These are phyloP conservation scores for Cynara cardunculus DNA, from an alignment of 129 eudicot genomes.

Conservation along the genomic window DNA sequence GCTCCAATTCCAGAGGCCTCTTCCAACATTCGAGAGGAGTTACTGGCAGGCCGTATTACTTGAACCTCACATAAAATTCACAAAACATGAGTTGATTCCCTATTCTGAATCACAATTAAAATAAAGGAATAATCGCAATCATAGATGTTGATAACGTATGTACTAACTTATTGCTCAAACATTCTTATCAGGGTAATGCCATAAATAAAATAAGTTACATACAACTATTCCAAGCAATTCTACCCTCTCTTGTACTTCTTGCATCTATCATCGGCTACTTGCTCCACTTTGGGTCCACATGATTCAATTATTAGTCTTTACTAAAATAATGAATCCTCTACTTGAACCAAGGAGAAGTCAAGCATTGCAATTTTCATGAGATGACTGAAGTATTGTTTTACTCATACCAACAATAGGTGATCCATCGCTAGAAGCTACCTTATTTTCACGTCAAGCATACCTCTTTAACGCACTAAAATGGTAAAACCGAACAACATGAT, in stretches of 20 bases:
- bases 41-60: conserved; percentile 89
- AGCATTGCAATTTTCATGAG: too few relatives aligned
- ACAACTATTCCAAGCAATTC: conserved; percentile 96
- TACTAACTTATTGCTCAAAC: conserved; percentile 1
- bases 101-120: conserved; percentile 48
- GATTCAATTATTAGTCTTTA: too few relatives aligned
- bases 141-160: not conserved
- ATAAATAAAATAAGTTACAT: conserved; percentile 25
- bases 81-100: conserved; percentile 88
- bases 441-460: too few relatives aligned
- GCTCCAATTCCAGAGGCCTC: conserved; percentile 73
- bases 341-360: too few relatives aligned
- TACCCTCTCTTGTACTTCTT: conserved; percentile 89
- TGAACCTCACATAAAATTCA: conserved; percentile 90
- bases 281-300: too few relatives aligned
- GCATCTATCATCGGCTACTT: too few relatives aligned
- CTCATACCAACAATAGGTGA: too few relatives aligned
- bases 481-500: too few relatives aligned
- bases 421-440: too few relatives aligned
- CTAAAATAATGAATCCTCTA: too few relatives aligned
- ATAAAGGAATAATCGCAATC: not conserved
- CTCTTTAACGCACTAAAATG: too few relatives aligned
- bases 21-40: conserved; percentile 63
- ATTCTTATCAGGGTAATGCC: not conserved
- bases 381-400: too few relatives aligned